Evolutionary conservation across 2,329 filamentous ascomycete species (phyloP).

Genomic region (Emergomyces orientalis): DNA sequence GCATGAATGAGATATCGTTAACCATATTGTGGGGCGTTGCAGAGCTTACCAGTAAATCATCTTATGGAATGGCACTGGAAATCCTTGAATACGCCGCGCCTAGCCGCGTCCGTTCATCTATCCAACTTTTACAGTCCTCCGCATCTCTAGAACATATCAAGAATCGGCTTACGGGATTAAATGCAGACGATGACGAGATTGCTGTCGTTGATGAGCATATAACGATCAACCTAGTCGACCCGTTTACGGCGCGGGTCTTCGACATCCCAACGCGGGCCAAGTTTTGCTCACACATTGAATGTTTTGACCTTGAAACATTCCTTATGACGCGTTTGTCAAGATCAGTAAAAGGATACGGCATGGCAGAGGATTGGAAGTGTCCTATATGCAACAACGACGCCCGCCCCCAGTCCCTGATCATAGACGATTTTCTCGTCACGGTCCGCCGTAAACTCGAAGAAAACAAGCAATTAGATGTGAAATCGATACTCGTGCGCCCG

Average conservation of each 20-base stretch:
- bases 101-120: conserved; percentile 28
- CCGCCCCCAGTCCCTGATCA: conserved; percentile 57
- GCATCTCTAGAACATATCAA: conserved; percentile 52
- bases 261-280: conserved; percentile 61
- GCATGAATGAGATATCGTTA: conserved; percentile 54
- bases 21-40: conserved; percentile 33
- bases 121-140: conserved; percentile 37
- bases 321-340: conserved; percentile 52
- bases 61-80: conserved; percentile 57
- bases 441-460: conserved; percentile 50
- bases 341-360: conserved; percentile 28
- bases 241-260: conserved; percentile 57
- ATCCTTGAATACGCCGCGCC: conserved; percentile 48
- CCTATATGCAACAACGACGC: conserved; percentile 74
- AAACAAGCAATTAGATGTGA: conserved; percentile 42
- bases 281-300: conserved; percentile 68
- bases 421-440: conserved; percentile 64
- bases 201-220: conserved; percentile 50
- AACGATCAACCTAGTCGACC: conserved; percentile 56
- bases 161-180: conserved; percentile 28
- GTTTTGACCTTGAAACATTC: conserved; percentile 81
- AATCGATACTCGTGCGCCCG: conserved; percentile 53
- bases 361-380: conserved; percentile 63
- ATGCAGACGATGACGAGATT: conserved; percentile 53
- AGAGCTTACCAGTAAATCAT: conserved; percentile 22